Evolutionary conservation across 2,329 filamentous ascomycete genomes (phyloP), one percentile per base, ranked within the genome.

Genomic region (Fusarium sterilihyphosum): DNA sequence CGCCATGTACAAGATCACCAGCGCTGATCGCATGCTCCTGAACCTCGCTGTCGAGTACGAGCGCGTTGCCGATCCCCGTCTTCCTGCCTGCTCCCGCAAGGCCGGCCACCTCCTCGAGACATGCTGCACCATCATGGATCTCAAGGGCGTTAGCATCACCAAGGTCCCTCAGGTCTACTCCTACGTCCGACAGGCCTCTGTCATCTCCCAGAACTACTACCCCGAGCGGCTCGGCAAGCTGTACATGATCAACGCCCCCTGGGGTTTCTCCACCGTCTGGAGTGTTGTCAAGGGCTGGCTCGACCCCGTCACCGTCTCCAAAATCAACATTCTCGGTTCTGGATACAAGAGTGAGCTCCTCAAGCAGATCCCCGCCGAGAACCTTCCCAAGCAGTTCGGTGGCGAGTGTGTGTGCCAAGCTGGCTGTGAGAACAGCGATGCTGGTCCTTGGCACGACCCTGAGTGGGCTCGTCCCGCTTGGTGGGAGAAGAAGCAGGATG

Each of bases 11-110:
- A 96, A 96, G 85, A 96, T 98, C 86, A 98, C 95, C 73, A 93
- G 93, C 53, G 89, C 90, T 80, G 94, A 98, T 75, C 94, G 96
- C 84, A 98, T 99, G 96, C 87, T 98, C 71, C 91, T 94, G 84
- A 98, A 98, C 88, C 92, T 99, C 49, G 96, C 97, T 56, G 93
- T 95, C 83, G 96, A 99, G 87, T 99, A 99, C 87, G 96, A 99
- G 88, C 97, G 96, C 84, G 89, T 98, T 77, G 90, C 94, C 77
- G 96, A 98, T 84, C 95, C 95, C 20, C 93, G 96, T 77, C 90
- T 99, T 65, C 96, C 96, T 60, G 96, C 96, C 77, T 98, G 95
- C 89, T 98, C 95, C 65, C 95, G 96, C 84, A 97, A 98, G 86
- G 88, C 92, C 31, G 94, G 94, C 79, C 90, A 92, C 80, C 91